Percentiles rank a stretch among this genome's conserved stretches.
Conservation (phyloP, 305 asterid species). For the Plantago rigida region DNA sequence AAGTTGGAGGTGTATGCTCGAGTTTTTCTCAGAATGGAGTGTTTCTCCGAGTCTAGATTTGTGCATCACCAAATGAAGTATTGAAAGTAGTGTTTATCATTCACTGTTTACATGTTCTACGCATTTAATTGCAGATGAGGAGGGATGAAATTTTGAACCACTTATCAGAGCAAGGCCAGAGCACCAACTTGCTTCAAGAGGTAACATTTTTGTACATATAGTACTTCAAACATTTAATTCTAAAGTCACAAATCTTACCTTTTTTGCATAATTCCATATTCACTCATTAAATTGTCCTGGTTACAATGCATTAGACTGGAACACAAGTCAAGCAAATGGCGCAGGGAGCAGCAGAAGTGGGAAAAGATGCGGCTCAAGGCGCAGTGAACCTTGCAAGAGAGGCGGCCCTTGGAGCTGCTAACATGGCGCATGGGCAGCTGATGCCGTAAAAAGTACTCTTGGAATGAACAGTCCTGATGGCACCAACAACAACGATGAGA, state of each 20-base stretch:
- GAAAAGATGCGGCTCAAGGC: constrained; percentile 42
- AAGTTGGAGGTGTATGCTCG: too few relatives aligned
- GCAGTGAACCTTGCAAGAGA: constrained; percentile 47
- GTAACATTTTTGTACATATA: constrained; percentile 24
- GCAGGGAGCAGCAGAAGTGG: constrained; percentile 42
- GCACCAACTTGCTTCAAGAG: constrained; percentile 45
- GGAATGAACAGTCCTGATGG: constrained; percentile 21
- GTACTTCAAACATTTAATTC: too few relatives aligned
- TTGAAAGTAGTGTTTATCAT: too few relatives aligned
- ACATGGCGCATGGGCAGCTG: constrained; percentile 42
- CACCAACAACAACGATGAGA: constrained; percentile 2
- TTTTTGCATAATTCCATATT: too few relatives aligned
- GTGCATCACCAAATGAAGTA: too few relatives aligned
- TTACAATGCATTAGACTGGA: constrained; percentile 30
- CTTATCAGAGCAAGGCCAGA: constrained; percentile 29
- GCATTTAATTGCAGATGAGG: constrained; percentile 34
- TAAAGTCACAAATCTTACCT: too few relatives aligned
- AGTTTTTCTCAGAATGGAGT: too few relatives aligned
- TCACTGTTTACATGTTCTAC: too few relatives aligned
- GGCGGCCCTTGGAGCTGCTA: constrained; percentile 43
- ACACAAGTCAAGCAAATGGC: constrained; percentile 34
- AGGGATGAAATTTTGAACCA: constrained; percentile 36
- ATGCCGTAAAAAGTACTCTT: constrained; percentile 42
- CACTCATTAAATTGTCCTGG: not conserved
- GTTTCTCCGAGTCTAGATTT: too few relatives aligned